These are phyloP conservation scores for Blastobotrys indianensis DNA, from an alignment of 1,139 yeast genomes.

Conservation along the genomic window DNA sequence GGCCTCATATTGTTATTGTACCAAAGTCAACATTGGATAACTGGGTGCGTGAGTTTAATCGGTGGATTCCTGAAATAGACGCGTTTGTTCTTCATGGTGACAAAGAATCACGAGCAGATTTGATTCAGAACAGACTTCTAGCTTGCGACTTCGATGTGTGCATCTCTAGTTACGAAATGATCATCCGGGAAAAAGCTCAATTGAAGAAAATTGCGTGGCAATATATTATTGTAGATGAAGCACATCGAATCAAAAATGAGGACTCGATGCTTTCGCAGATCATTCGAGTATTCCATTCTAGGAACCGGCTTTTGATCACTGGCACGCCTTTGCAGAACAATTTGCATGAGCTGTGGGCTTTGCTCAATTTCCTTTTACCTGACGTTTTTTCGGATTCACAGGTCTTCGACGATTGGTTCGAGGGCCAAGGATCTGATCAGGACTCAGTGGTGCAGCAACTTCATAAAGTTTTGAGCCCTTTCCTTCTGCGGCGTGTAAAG, in stretches of 20 bases:
- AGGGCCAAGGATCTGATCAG: slow-evolving; percentile 47
- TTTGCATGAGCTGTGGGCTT: slow-evolving; percentile 92
- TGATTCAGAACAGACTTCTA: slow-evolving; percentile 55
- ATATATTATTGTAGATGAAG: slow-evolving; percentile 91
- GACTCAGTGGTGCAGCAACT: slow-evolving; percentile 75
- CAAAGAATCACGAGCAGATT: slow-evolving; percentile 62
- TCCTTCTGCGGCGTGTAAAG: slow-evolving; percentile 81
- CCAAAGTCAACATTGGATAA: slow-evolving; percentile 94
- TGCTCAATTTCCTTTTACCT: slow-evolving; percentile 81
- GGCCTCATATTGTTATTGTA: slow-evolving; percentile 88
- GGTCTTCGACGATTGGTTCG: slow-evolving; percentile 92
- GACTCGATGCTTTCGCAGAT: slow-evolving; percentile 88
- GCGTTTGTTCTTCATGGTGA: slow-evolving; percentile 82
- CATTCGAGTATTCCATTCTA: slow-evolving; percentile 78
- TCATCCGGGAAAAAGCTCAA: slow-evolving; percentile 77
- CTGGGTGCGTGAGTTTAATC: slow-evolving; percentile 89
- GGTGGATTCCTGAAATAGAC: slow-evolving; percentile 95
- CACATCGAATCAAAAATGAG: slow-evolving; percentile 93
- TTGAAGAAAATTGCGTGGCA: slow-evolving; percentile 88
- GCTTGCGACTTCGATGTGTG: slow-evolving; percentile 85
- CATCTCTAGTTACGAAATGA: slow-evolving; percentile 88
- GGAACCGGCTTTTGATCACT: slow-evolving; percentile 78
- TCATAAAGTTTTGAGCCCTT: slow-evolving; percentile 86
- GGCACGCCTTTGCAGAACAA: slow-evolving; percentile 97
- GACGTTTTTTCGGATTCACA: slow-evolving; percentile 93